Percentiles rank a stretch among this genome's conserved stretches.
phyloP scores from a whole-genome alignment of 78 protist species.

The slime mould (Dictyostelium discoideum) region DNA sequence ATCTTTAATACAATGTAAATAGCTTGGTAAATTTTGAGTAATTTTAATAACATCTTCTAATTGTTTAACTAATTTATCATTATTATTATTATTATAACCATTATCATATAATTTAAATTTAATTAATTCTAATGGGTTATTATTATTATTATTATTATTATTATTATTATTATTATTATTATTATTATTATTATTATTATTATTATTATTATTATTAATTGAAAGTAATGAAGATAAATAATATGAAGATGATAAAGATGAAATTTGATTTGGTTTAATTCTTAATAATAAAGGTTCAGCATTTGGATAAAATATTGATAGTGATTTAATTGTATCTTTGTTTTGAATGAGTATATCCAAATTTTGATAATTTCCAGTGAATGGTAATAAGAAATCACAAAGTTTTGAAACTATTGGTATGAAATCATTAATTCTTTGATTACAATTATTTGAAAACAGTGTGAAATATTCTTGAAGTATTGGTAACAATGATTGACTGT shows the following conservation, averaged over 20 bases:
- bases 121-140: neutral
- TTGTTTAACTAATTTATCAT: neutral
- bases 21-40: neutral
- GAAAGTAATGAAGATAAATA: constrained; percentile 10
- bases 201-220: neutral
- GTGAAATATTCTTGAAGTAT: constrained; percentile 51
- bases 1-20: neutral
- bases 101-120: neutral
- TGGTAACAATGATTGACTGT: constrained; percentile 1
- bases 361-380: constrained; percentile 26
- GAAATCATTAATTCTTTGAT: constrained; percentile 6
- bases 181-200: neutral
- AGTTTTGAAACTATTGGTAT: constrained; percentile 20
- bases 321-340: neutral
- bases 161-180: neutral
- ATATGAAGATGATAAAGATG: neutral
- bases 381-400: constrained; percentile 6
- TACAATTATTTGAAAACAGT: constrained; percentile 16
- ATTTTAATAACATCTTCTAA: constrained; percentile 22
- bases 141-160: neutral
- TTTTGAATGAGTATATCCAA: neutral
- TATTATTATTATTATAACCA: neutral
- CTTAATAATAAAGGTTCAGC: neutral
- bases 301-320: constrained; percentile 52
- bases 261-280: constrained; percentile 17